Base-by-base conservation (phyloP, 2,329 filamentous ascomycete genomes). In the Aspergillus latus region DNA sequence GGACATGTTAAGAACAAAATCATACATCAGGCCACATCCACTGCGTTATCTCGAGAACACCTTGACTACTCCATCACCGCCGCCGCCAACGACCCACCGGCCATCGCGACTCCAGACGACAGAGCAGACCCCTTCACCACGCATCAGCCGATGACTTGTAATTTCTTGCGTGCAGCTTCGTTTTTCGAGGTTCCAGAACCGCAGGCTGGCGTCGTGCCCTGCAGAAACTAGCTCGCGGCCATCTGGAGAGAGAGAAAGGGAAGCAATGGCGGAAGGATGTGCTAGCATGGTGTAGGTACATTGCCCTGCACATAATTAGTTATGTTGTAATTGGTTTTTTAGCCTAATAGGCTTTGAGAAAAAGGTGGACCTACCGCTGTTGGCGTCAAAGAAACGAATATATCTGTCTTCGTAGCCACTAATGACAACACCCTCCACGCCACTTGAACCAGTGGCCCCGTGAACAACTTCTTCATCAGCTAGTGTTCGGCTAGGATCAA, bases 201-300 rank as follows among this genome's bases (percentile, higher is more conserved):
- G 88, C 55, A 99, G 85, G 55, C 90, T 94, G 52, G 93, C 93
- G 71, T 99, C 94, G 72, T 99, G 94, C 21, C 94, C 94, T 1
- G 92, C 94, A 45, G 92, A 97, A 47, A 99, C 93, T 9, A 97
- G 87, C 78, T 99, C 94, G 57, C 88, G 87, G 45, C 93, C 92
- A 69, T 97, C 93, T 11, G 93, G 94, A 64, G 91, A 96, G 16
- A 99, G 84, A 0, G 91, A 95, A 4, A 99, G 82, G 28, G 90
- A 88, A 1, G 94, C 95, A 63, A 99, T 97, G 55, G 94, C 88
- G 3, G 92, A 89, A 0, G 94, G 92, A 67, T 99, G 94, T 5
- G 94, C 94, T 58, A 97, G 85, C 94, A 99, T 99, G 68, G 89
- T 95, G 76, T 99, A 99, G 62, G 94, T 97, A 77, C 92, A 97